Evolutionary conservation across 306 rosid species (phyloP), one percentile per base, ranked within the genome.

Genomic region (Boehmeria nivea): DNA sequence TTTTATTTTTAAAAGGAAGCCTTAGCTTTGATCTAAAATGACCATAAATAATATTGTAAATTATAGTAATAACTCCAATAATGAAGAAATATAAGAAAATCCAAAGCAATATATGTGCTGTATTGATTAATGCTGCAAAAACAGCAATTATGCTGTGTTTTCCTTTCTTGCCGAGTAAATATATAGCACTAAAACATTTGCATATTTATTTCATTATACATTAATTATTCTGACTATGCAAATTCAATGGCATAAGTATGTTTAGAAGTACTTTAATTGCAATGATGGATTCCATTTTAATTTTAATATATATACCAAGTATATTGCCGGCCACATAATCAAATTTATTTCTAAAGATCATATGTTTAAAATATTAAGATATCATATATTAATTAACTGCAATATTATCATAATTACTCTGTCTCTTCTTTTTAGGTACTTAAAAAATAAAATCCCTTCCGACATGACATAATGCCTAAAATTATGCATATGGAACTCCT

Each of bases 401-500:
- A 5, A 20, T 18, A 14, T 8, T 8, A 25, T 8, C 16, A 50
- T 26, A 22, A 40, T 4, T 36, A 50, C 10, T 59, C 19, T 51
- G 38, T 38, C 54, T 45, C 39, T 59, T 48, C 58, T 71, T 33
- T 65, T 45, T 9, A 54, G 36, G 26, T 54, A 46, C 28, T 34
- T 56, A 10, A 10, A 18, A n/a, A 54, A 60, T 59, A 22, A 52
- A 59, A 46, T 40, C 55, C 43, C 60, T 38, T 54, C 27, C 36
- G 73, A 77, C 68, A 50, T 51, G 79, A 69, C 66, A 61, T 66
- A 62, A 46, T 36, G 51, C 68, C 76, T 57, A n/a, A n/a, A n/a
- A n/a, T n/a, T n/a, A n/a, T n/a, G n/a, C n/a, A n/a, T n/a, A n/a
- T n/a, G n/a, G n/a, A n/a, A n/a, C n/a, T n/a, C n/a, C n/a, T n/a